These are phyloP conservation scores for Melastoma candidum DNA, from an alignment of 441 rosid species.

Conservation along the genomic window DNA sequence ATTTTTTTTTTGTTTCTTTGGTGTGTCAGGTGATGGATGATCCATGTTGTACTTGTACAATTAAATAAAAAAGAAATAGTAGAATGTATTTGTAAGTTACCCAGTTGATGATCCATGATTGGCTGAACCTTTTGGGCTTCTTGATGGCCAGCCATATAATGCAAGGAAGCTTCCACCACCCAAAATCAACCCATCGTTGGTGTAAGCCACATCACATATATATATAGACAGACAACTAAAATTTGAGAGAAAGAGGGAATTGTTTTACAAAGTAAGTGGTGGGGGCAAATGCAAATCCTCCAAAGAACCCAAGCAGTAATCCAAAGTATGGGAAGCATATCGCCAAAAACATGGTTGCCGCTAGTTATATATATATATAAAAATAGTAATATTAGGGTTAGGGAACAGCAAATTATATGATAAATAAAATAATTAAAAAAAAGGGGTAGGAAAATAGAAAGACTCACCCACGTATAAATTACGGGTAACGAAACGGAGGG, in stretches of 20 bases:
- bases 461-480: conserved; percentile 4
- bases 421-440: too few species aligned
- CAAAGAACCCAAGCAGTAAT: conserved; percentile 7
- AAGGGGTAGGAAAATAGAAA: too few species aligned
- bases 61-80: too few species aligned
- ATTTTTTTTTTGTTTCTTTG: too few species aligned
- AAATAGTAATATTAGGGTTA: too few species aligned
- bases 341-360: not conserved
- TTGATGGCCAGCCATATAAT: conserved; percentile 66
- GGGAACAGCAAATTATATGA: too few species aligned
- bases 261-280: conserved; percentile 11
- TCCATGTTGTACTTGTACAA: too few species aligned
- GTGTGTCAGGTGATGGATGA: too few species aligned
- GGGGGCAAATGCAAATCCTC: conserved; percentile 14
- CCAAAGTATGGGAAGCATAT: conserved; percentile 6
- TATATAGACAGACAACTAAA: too few species aligned
- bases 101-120: conserved; percentile 84
- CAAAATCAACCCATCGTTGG: too few species aligned
- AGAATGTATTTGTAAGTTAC: conserved; percentile 19
- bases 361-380: too few species aligned
- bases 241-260: not conserved
- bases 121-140: conserved; percentile 48
- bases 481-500: not conserved
- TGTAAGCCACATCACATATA: too few species aligned
- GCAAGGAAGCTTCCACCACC: conserved; percentile 51